These are phyloP conservation scores for Vanderwaltozyma tropicalis DNA, from an alignment of 805 yeast genomes.

Conservation along the genomic window DNA sequence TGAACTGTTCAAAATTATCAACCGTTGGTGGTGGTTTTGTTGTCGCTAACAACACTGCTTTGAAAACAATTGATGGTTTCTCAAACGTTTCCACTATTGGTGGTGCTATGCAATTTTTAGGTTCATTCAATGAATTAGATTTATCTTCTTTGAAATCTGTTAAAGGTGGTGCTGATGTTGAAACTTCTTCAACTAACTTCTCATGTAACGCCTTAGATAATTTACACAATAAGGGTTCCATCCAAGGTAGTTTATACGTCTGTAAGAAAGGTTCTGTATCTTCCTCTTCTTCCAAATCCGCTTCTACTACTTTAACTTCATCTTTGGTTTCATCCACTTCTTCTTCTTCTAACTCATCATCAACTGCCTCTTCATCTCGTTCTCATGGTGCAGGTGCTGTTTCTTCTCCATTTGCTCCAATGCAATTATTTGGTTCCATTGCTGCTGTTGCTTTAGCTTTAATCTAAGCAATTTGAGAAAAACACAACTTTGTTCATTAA, in stretches of 20 bases:
- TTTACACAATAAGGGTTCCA: conserved; percentile 66
- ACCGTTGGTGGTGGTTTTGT: conserved; percentile 88
- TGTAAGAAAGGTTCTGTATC: conserved; percentile 55
- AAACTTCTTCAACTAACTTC: conserved; percentile 58
- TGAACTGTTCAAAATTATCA: conserved; percentile 61
- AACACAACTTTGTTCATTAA: no score
- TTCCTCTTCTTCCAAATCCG: conserved; percentile 29
- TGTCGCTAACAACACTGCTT: conserved; percentile 72
- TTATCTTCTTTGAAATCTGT: conserved; percentile 66
- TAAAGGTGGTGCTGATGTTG: conserved; percentile 84
- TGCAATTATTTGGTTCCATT: background rate
- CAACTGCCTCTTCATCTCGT: background rate
- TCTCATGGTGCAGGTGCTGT: conserved; percentile 2
- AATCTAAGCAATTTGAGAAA: no score
- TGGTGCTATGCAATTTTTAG: conserved; percentile 79
- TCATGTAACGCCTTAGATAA: conserved; percentile 69
- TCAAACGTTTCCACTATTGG: conserved; percentile 60
- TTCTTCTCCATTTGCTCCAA: background rate
- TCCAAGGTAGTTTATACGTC: conserved; percentile 80
- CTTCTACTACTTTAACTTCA: background rate
- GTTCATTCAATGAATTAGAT: conserved; percentile 72
- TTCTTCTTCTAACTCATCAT: background rate
- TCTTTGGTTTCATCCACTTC: background rate
- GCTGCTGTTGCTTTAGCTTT: conserved; percentile 4
- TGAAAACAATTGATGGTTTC: conserved; percentile 61